Base-by-base conservation (phyloP, 768 basidiomycete species). In the Fomitopsis pulvina region DNA sequence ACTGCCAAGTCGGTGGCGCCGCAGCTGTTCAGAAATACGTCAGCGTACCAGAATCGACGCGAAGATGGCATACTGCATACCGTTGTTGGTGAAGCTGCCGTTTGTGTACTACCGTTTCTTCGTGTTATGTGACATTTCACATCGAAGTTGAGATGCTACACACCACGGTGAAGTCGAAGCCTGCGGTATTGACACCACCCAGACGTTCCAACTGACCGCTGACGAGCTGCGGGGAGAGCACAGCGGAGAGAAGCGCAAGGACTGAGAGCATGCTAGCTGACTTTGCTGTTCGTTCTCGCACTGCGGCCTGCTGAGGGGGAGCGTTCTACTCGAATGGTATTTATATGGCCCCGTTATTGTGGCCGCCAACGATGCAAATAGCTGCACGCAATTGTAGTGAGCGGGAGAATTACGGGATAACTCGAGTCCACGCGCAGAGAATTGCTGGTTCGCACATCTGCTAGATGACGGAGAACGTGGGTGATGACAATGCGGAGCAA, bases 121-220 rank as follows among this genome's bases (percentile, higher is more conserved):
- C n/a, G n/a, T n/a, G n/a, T n/a, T n/a, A n/a, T n/a, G n/a, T 1
- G 8, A 1, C 20, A 27, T 18, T 10, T 32, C 4, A 24, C 12
- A 38, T 18, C 7, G 8, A 39, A 1, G 22, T 3, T 27, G 12
- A 20, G 4, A 40, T 18, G 8, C 1, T 14, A 55, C 71, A 45
- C 54, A 73, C 71, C 11, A 71, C 71, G 22, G 61, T 66, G 60
- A 76, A 75, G 55, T 75, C 74, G 52, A 69, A 75, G 9, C 75
- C 73, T 44, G 74, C 73, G 30, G 71, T 72, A 59, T 77, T 77
- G 4, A 77, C 75, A 52, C 75, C 75, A 6, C 73, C 73, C 10
- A 75, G 56, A 54, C 70, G 72, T 2, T 70, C 66, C 2, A 71
- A 57, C 21, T 56, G 55, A 18, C 12, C 38, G 55, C 58, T 27